These are phyloP conservation scores for Sicyos baderoa DNA, from an alignment of 306 rosid genomes.

Conservation along the genomic window DNA sequence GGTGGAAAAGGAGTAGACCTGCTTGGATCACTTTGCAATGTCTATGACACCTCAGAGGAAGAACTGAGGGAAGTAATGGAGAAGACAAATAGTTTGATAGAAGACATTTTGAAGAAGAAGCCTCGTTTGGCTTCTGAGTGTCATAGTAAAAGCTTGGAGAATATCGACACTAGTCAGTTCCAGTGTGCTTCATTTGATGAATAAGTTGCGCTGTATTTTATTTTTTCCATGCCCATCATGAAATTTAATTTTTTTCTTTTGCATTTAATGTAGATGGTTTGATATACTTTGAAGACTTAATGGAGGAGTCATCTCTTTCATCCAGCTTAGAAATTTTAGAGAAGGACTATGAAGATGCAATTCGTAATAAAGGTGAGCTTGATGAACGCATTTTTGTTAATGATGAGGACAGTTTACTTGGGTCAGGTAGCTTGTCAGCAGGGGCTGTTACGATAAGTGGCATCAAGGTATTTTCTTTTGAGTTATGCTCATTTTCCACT, in stretches of 20 bases:
- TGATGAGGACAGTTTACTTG: slow-evolving; percentile 78
- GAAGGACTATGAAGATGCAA: slow-evolving; percentile 61
- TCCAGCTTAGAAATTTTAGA: slow-evolving; percentile 61
- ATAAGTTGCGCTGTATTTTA: slow-evolving; percentile 1
- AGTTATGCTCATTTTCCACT: slow-evolving; percentile 4
- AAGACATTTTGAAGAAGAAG: slow-evolving; percentile 66
- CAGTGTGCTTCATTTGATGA: slow-evolving; percentile 14
- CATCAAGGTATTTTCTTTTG: slow-evolving; percentile 57
- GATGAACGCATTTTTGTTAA: slow-evolving; percentile 86
- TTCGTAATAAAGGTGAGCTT: slow-evolving; percentile 58
- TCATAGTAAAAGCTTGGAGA: slow-evolving; percentile 49
- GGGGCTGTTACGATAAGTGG: slow-evolving; percentile 47
- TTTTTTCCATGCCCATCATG: slow-evolving; percentile 5
- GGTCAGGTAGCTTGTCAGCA: slow-evolving; percentile 69
- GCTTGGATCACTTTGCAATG: slow-evolving; percentile 76
- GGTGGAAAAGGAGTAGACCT: slow-evolving; percentile 69
- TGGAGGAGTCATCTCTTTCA: slow-evolving; percentile 55
- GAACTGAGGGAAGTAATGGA: slow-evolving; percentile 76
- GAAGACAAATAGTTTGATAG: slow-evolving; percentile 65
- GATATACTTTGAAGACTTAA: slow-evolving; percentile 67
- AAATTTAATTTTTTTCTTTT: slow-evolving; percentile 5
- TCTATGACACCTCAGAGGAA: slow-evolving; percentile 70
- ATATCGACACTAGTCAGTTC: slow-evolving; percentile 58
- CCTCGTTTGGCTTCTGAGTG: slow-evolving; percentile 66
- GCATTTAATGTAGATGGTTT: slow-evolving; percentile 58